phyloP scores from a whole-genome alignment of 108 stramenopile genomes.

The Cyclotella atomus region DNA sequence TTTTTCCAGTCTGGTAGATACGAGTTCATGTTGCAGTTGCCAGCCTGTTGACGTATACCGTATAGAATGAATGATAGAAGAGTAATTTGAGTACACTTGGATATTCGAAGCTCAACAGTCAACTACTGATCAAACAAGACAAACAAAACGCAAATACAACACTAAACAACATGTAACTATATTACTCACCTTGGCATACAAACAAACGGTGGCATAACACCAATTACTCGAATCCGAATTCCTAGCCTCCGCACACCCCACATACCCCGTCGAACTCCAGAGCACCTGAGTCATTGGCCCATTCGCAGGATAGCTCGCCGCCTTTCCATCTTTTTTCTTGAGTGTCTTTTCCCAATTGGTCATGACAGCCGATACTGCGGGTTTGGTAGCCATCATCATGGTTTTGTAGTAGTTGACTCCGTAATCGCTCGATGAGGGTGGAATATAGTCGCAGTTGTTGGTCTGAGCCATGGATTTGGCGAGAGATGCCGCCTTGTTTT shows the following conservation, averaged over 20 bases:
- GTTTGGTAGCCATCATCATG: too few relatives aligned
- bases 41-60: background rate
- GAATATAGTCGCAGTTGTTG: background rate
- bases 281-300: slow-evolving; percentile 13
- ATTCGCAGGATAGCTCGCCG: slow-evolving; percentile 17
- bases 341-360: slow-evolving; percentile 14
- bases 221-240: background rate
- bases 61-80: background rate
- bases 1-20: background rate
- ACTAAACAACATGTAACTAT: too few relatives aligned
- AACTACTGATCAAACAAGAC: too few relatives aligned
- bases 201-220: slow-evolving; percentile 5
- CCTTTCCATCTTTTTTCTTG: too few relatives aligned
- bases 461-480: background rate
- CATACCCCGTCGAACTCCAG: slow-evolving; percentile 2
- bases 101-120: too few relatives aligned
- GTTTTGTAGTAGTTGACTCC: slow-evolving; percentile 7
- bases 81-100: too few relatives aligned
- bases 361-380: background rate
- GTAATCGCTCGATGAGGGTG: background rate
- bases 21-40: background rate
- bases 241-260: slow-evolving; percentile 13
- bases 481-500: background rate
- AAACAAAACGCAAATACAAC: too few relatives aligned
- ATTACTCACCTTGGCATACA: slow-evolving; percentile 15